A percentile compares a stretch with the other conserved stretches of the same genome.
Conservation (phyloP, 2,329 filamentous ascomycete genomes). For the Phaeophleospora eucalypticola region DNA sequence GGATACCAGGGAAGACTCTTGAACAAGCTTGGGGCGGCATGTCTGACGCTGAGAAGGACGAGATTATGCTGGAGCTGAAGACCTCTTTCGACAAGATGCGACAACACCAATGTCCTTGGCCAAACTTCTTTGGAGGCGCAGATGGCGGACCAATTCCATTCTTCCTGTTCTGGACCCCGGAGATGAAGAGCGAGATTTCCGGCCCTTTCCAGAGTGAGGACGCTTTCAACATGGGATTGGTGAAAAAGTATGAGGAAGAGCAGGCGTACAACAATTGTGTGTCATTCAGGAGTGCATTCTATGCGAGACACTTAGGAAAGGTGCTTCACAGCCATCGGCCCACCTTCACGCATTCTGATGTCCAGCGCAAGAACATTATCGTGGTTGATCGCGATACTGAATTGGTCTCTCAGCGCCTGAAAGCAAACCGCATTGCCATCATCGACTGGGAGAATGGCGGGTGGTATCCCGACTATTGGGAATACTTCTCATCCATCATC, state of each 20-base stretch:
- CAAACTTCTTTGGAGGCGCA: constrained; percentile 2
- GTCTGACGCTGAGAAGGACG: constrained; percentile 1
- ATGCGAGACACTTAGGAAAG: neutral
- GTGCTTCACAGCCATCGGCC: neutral
- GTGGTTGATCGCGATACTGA: neutral
- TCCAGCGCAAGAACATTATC: constrained; percentile 9
- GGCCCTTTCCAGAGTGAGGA: constrained; percentile 6
- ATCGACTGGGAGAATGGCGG: constrained; percentile 12
- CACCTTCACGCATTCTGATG: constrained; percentile 6
- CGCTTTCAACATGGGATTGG: constrained; percentile 3
- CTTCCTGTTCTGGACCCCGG: constrained; percentile 2
- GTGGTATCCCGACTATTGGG: constrained; percentile 10
- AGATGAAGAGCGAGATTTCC: neutral
- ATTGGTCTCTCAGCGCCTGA: too few species aligned
- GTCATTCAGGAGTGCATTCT: constrained; percentile 3
- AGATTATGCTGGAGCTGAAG: constrained; percentile 1
- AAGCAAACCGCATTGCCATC: neutral
- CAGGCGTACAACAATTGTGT: neutral
- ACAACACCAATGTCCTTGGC: constrained; percentile 1
- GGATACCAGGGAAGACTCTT: constrained; percentile 4
- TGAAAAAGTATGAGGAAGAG: neutral
- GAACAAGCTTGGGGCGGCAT: constrained; percentile 3
- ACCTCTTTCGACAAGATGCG: constrained; percentile 1
- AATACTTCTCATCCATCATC: constrained; percentile 4
- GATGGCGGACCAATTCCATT: constrained; percentile 3